Conservation (phyloP, 305 asterid species). For the Rubia tinctorum region DNA sequence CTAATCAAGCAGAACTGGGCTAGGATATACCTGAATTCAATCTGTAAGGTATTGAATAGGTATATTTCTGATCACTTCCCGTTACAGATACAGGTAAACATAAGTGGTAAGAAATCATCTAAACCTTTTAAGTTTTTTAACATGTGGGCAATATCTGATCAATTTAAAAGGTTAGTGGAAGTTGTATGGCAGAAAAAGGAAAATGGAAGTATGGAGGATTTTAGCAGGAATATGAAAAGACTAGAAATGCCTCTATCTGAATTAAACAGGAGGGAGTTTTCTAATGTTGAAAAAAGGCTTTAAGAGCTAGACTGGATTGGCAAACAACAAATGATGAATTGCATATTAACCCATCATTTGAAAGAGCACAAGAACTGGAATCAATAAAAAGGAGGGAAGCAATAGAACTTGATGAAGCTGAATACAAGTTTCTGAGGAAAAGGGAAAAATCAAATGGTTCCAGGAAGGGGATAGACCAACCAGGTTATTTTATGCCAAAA, state of each 20-base stretch:
- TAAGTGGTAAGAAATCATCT: accelerated
- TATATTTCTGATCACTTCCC: not conserved
- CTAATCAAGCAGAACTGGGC: not conserved
- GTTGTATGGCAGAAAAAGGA: not conserved
- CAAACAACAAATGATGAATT: too few species aligned
- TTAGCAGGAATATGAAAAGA: too few species aligned
- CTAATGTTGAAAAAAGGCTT: not conserved
- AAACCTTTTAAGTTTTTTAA: not conserved
- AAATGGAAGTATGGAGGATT: too few species aligned
- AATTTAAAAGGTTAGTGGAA: not conserved
- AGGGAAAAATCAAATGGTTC: not conserved
- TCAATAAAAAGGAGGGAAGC: not conserved
- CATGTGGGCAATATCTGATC: not conserved
- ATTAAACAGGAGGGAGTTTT: too few species aligned
- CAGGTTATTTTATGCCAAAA: not conserved
- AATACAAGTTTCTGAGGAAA: too few species aligned
- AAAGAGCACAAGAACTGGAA: too few species aligned
- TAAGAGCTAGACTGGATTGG: too few species aligned
- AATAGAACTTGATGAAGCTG: not conserved
- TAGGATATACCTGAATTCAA: accelerated
- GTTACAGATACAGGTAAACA: too few species aligned
- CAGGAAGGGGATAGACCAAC: not conserved
- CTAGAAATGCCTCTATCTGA: not conserved
- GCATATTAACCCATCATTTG: not conserved
- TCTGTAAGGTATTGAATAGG: accelerated